These are phyloP conservation scores for Hanseniaspora vineae DNA, from an alignment of 805 yeast species.

Conservation along the genomic window DNA sequence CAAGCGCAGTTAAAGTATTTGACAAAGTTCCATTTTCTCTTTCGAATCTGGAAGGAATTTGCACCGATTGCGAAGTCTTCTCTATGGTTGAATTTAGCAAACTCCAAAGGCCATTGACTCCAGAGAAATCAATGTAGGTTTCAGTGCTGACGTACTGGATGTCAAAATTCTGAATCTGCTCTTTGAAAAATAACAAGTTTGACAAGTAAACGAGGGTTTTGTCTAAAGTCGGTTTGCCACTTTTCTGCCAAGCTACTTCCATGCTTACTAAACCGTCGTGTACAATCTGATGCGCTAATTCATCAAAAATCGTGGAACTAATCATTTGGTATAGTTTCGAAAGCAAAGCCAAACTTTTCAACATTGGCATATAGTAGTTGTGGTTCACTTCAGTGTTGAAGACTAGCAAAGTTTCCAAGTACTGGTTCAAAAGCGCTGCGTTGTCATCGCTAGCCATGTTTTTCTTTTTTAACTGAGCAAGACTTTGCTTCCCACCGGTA, in stretches of 20 bases:
- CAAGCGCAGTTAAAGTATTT: slow-evolving; percentile 32
- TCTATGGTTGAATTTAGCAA: not conserved
- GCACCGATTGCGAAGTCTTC: not conserved
- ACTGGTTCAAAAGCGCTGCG: slow-evolving; percentile 8
- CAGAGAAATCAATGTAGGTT: slow-evolving; percentile 69
- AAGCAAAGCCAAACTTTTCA: slow-evolving; percentile 52
- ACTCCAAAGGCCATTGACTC: slow-evolving; percentile 41
- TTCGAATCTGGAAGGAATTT: slow-evolving; percentile 2
- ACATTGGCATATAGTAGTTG: slow-evolving; percentile 55
- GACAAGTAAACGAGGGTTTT: slow-evolving; percentile 56
- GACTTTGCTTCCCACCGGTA: slow-evolving; percentile 28
- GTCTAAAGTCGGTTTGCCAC: slow-evolving; percentile 36
- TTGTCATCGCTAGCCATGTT: slow-evolving; percentile 8
- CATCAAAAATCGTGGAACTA: slow-evolving; percentile 70
- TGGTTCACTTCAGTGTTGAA: slow-evolving; percentile 14
- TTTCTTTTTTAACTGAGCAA: slow-evolving; percentile 1
- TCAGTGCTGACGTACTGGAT: slow-evolving; percentile 65
- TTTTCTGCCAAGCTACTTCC: slow-evolving; percentile 36
- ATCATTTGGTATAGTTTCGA: slow-evolving; percentile 72
- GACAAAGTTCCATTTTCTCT: slow-evolving; percentile 8
- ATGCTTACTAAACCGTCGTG: slow-evolving; percentile 62
- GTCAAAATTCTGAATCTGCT: slow-evolving; percentile 64
- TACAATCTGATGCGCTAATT: slow-evolving; percentile 74
- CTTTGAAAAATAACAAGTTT: slow-evolving; percentile 56
- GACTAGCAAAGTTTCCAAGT: slow-evolving; percentile 9